Evolutionary conservation across 2,329 filamentous ascomycete species (phyloP).

Genomic region (Chrysosporium keratinophilum): DNA sequence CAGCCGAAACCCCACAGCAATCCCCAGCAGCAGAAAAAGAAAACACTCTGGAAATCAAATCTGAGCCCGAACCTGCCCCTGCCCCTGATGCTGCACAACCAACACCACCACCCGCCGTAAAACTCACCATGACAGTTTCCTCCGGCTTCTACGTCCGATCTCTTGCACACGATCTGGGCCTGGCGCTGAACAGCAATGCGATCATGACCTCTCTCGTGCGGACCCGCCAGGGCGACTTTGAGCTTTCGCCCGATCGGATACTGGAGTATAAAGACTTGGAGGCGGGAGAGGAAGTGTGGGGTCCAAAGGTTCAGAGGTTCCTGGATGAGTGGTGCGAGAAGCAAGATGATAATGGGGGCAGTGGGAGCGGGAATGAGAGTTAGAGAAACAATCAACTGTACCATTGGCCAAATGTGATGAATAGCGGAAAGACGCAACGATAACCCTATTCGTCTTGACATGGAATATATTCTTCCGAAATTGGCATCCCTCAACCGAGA

Average conservation of each 20-base stretch:
- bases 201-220: slow-evolving; percentile 79
- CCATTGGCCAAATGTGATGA: no score
- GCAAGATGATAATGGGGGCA: slow-evolving; percentile 20
- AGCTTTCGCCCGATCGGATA: slow-evolving; percentile 56
- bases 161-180: slow-evolving; percentile 81
- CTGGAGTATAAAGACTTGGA: slow-evolving; percentile 68
- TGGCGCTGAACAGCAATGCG: slow-evolving; percentile 67
- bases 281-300: slow-evolving; percentile 73
- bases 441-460: no score
- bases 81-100: not conserved
- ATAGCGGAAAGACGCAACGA: no score
- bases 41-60: not conserved
- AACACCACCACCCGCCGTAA: slow-evolving; percentile 55
- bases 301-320: slow-evolving; percentile 55
- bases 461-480: no score
- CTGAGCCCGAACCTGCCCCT: not conserved
- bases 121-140: slow-evolving; percentile 81
- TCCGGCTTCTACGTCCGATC: slow-evolving; percentile 96
- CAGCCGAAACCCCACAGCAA: not conserved
- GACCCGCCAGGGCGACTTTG: slow-evolving; percentile 70
- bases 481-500: no score
- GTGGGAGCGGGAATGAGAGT: not conserved
- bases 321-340: slow-evolving; percentile 42
- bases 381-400: not conserved
- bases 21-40: not conserved